A percentile compares a stretch with the other conserved stretches of the same genome.
Conservation (phyloP, 352 stramenopile genomes). For the Pythium monospermum region DNA sequence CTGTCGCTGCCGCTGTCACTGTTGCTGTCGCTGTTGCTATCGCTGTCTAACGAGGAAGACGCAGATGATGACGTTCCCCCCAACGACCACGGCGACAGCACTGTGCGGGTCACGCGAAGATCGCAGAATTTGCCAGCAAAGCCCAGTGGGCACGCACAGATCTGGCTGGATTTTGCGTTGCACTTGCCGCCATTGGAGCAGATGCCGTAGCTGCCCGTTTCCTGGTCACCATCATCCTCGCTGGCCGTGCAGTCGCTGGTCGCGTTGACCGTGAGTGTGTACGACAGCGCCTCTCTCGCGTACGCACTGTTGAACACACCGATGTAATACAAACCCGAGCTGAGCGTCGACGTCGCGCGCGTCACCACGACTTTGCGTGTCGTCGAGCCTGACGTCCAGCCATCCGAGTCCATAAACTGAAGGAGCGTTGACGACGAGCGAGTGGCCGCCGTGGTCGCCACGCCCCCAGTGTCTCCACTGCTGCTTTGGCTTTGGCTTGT, state of each 20-base stretch:
- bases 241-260: constrained; percentile 31
- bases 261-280: constrained; percentile 47
- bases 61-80: constrained; percentile 17
- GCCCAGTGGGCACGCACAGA: constrained; percentile 41
- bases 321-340: constrained; percentile 70
- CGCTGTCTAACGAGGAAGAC: neutral
- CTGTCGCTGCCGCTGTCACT: too few relatives aligned
- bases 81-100: constrained; percentile 14
- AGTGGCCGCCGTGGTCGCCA: too few relatives aligned
- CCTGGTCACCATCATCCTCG: neutral
- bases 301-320: constrained; percentile 73
- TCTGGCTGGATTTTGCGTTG: constrained; percentile 34
- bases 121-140: constrained; percentile 46
- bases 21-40: neutral
- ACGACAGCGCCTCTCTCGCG: constrained; percentile 38
- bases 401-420: constrained; percentile 47
- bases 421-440: constrained; percentile 21
- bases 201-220: constrained; percentile 29
- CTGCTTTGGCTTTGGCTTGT: too few relatives aligned
- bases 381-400: constrained; percentile 35
- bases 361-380: constrained; percentile 55
- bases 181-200: constrained; percentile 47
- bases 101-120: constrained; percentile 1
- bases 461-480: too few relatives aligned
- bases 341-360: constrained; percentile 55